Percentiles rank a stretch among this genome's conserved stretches.
Evolutionary conservation across 1,284 basidiomycete genomes (phyloP).

Genomic region (Ganoderma resinaceum): DNA sequence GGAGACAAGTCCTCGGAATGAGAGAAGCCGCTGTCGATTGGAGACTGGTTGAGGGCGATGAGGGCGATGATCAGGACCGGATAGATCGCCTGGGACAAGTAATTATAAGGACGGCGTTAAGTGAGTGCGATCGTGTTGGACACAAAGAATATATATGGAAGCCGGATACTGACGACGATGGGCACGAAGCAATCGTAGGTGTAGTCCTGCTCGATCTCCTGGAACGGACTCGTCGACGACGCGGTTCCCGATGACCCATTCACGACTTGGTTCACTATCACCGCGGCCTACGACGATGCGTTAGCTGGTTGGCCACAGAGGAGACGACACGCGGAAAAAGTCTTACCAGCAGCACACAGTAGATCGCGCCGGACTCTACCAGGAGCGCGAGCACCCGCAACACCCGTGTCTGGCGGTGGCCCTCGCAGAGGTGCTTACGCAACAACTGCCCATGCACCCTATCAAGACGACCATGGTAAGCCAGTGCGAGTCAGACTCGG

Average conservation of each 20-base stretch:
- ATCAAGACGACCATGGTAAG: not conserved
- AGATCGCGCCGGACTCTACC: constrained; percentile 12
- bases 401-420: not conserved
- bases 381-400: constrained; percentile 6
- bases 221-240: not conserved
- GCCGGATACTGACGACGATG: not conserved
- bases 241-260: not conserved
- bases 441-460: constrained; percentile 3
- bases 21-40: not conserved
- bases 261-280: not conserved
- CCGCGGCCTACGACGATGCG: not conserved
- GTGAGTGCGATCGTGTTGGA: not conserved
- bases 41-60: constrained; percentile 2
- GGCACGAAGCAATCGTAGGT: not conserved
- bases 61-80: constrained; percentile 4
- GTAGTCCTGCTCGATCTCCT: not conserved
- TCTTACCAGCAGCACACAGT: constrained; percentile 10
- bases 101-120: not conserved
- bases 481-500: too few species aligned
- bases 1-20: not conserved
- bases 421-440: not conserved
- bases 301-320: not conserved
- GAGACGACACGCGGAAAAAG: not conserved
- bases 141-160: too few species aligned
- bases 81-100: constrained; percentile 1